phyloP scores from a whole-genome alignment of 768 basidiomycete genomes.

The Postia placenta region DNA sequence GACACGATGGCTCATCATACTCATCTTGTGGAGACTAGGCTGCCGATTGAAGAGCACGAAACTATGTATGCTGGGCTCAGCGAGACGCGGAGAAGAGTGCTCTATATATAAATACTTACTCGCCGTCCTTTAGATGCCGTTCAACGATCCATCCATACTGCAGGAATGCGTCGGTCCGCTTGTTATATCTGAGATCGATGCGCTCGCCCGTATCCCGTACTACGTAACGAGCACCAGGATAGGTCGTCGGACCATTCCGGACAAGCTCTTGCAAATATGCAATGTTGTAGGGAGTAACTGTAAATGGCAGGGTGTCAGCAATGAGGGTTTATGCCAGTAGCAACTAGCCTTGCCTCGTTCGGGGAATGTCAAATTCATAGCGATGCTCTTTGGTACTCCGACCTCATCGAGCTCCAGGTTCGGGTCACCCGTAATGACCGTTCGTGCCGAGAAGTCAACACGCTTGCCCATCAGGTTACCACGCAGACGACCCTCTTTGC shows the following conservation, averaged over 20 bases:
- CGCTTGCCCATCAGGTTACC: conserved; percentile 99
- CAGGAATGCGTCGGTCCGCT: conserved; percentile 88
- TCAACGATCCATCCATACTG: conserved; percentile 99
- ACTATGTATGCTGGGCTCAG: conserved; percentile 34
- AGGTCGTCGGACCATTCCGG: conserved; percentile 87
- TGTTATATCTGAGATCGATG: conserved; percentile 95
- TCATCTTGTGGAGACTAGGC: conserved; percentile 98
- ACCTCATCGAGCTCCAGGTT: conserved; percentile 96
- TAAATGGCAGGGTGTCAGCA: not conserved
- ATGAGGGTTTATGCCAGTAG: conserved; percentile 6
- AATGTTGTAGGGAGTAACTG: conserved; percentile 97
- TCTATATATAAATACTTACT: conserved; percentile 64
- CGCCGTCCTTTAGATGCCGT: conserved; percentile 95
- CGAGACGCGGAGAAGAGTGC: not conserved
- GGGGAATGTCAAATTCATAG: conserved; percentile 96
- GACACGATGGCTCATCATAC: conserved; percentile 99
- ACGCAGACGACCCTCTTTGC: conserved; percentile 95
- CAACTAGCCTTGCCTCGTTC: conserved; percentile 67
- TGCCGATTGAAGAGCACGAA: conserved; percentile 97
- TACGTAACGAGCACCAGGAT: conserved; percentile 95
- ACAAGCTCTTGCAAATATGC: conserved; percentile 91
- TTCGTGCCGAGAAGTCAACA: conserved; percentile 98
- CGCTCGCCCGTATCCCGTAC: conserved; percentile 96
- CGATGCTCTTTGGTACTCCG: conserved; percentile 91
- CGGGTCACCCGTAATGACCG: conserved; percentile 98